phyloP scores from a whole-genome alignment of 202 grass and related monocot genomes.

The Carex sylvatica region DNA sequence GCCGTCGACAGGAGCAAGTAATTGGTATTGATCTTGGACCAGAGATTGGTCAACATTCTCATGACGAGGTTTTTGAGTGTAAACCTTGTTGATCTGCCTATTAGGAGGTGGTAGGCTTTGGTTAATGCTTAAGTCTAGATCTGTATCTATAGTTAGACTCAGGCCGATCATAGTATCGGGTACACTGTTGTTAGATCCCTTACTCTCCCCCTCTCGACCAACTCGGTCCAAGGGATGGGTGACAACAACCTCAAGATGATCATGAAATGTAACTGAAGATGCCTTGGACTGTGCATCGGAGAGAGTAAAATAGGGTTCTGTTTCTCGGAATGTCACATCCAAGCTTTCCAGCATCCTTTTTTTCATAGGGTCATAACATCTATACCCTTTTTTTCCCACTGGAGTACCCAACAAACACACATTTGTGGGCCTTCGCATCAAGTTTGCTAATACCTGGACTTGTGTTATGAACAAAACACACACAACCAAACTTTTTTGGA shows the following conservation, averaged over 20 bases:
- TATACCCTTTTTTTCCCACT: not conserved
- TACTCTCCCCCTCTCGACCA: no score
- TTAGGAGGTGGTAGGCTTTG: not conserved
- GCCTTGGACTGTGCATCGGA: no score
- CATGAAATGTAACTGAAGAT: no score
- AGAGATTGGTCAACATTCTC: not conserved
- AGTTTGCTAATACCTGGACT: not conserved
- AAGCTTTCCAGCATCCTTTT: not conserved
- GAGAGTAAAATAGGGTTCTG: no score
- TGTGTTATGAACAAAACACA: slow-evolving; percentile 10
- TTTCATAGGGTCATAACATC: not conserved
- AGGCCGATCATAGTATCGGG: no score
- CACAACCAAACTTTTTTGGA: not conserved
- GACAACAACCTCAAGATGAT: no score
- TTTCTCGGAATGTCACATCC: no score
- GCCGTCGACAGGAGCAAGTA: no score
- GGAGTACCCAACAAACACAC: slow-evolving; percentile 17
- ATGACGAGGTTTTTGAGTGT: not conserved
- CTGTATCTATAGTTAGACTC: not conserved
- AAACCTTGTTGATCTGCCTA: not conserved
- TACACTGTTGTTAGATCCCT: no score
- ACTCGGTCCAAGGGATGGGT: no score
- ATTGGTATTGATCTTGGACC: no score
- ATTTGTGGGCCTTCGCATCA: not conserved
- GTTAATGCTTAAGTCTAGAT: not conserved